Percentiles rank a stretch among this genome's conserved stretches.
phyloP scores from a whole-genome alignment of 75 land plant genomes.

The Picea sitchensis region DNA sequence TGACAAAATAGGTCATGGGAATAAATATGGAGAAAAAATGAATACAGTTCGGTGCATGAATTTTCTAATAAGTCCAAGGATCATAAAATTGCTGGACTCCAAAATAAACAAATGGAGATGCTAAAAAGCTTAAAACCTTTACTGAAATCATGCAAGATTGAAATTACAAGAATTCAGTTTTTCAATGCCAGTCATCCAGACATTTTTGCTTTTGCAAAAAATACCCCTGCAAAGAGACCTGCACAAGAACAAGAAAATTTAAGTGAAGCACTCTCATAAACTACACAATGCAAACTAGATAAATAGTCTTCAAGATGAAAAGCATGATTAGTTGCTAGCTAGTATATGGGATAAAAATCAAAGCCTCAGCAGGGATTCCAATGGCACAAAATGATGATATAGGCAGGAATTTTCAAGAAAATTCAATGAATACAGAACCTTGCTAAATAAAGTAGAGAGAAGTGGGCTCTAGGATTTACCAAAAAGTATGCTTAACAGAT shows the following conservation, averaged over 20 bases:
- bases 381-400: slow-evolving; percentile 1
- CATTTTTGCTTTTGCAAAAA: slow-evolving; percentile 51
- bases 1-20: too few relatives aligned
- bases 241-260: slow-evolving; percentile 10
- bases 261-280: not conserved
- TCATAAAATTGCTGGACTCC: too few relatives aligned
- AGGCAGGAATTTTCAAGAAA: not conserved
- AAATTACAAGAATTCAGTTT: too few relatives aligned
- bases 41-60: too few relatives aligned
- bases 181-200: not conserved
- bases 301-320: not conserved
- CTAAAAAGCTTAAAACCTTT: too few relatives aligned
- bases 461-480: slow-evolving; percentile 41
- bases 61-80: too few relatives aligned
- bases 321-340: not conserved
- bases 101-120: too few relatives aligned
- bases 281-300: not conserved
- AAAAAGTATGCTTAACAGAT: slow-evolving; percentile 74
- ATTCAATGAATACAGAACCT: not conserved
- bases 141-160: too few relatives aligned
- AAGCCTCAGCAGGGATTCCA: not conserved
- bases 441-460: not conserved
- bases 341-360: not conserved
- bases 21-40: too few relatives aligned
- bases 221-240: slow-evolving; percentile 47